Evolutionary conservation across 176 grass and related monocot species (phyloP), one percentile per base, ranked within the genome.

Genomic region (Triticum dicoccoides): DNA sequence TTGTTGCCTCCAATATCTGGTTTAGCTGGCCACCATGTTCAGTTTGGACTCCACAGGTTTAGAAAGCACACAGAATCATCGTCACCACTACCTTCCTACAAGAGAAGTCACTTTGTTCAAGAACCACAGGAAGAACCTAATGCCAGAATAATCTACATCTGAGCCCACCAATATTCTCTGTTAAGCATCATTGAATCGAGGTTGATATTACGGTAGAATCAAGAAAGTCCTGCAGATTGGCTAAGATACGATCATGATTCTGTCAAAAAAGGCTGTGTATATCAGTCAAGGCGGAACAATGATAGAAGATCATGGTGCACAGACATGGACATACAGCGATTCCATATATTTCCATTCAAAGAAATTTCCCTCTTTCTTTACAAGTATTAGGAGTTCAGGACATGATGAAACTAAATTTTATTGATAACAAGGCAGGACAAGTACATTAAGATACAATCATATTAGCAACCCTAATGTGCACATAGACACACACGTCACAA

Each of bases 51-150:
- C 37, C 23, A 42, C 23, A 80, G 33, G 6, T 39, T 62, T 18
- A 32, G 24, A 27, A 45, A 71, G 17, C 23, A 39, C 2, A 59
- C 45, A 30, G 35, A 80, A 86, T 80, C 65, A 35, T 86, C 15
- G 65, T 38, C 34, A 14, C 45, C n/a, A 21, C 15, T 42, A 69
- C 34, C 38, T 80, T 79, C 84, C 33, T 61, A 83, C 84, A 80
- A 52, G 81, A 84, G 7, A 77, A 27, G 58, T 39, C 30, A 38
- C 77, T 76, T 42, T 76, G 21, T 83, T 91, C 62, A 76, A 33
- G 39, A 88, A 88, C 74, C 18, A 79, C 15, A 12, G 24, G 83
- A 80, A 84, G 67, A 84, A 84, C 54, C 69, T 58, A 58, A 58
- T 58, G 54, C 54, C 54, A 58, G 17, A 21, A 58, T 58, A 58